phyloP scores from a whole-genome alignment of 225 moss, liverwort and hornwort species.

The Asterella californica region DNA sequence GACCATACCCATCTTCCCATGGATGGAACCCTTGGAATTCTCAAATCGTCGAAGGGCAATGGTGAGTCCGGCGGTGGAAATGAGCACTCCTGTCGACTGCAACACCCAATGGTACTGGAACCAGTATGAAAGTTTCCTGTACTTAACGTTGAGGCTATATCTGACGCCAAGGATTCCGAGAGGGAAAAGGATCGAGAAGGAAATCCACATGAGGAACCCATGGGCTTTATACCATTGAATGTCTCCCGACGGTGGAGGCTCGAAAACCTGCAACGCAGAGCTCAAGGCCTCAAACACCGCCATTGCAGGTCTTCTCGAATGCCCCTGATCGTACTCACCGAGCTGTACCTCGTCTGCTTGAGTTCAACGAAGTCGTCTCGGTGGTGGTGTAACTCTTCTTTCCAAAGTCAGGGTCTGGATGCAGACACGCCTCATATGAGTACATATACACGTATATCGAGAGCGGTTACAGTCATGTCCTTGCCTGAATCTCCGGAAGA shows the following conservation, averaged over 20 bases:
- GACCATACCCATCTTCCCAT: conserved; percentile 22
- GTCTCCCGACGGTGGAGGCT: conserved; percentile 28
- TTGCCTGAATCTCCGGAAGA: no score
- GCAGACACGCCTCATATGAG: not conserved
- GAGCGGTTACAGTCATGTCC: no score
- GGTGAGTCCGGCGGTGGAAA: conserved; percentile 13
- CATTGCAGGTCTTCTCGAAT: not conserved
- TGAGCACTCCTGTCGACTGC: conserved; percentile 19
- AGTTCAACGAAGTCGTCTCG: not conserved
- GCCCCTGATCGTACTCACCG: not conserved
- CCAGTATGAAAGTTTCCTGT: conserved; percentile 16
- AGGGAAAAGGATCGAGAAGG: conserved; percentile 26
- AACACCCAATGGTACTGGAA: conserved; percentile 33
- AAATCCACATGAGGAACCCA: conserved; percentile 27
- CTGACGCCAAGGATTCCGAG: conserved; percentile 28
- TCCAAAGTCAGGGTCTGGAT: not conserved
- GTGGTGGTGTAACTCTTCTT: not conserved
- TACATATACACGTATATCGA: not conserved
- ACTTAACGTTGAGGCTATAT: conserved; percentile 22
- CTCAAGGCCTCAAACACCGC: conserved; percentile 7
- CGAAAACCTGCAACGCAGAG: not conserved
- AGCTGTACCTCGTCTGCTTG: not conserved
- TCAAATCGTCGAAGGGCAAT: conserved; percentile 30
- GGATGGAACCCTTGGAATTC: conserved; percentile 7
- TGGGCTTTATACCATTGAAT: conserved; percentile 39